Evolutionary conservation across 2,329 filamentous ascomycete species (phyloP), one percentile per base, ranked within the genome.

Genomic region (Drechslera avenae): DNA sequence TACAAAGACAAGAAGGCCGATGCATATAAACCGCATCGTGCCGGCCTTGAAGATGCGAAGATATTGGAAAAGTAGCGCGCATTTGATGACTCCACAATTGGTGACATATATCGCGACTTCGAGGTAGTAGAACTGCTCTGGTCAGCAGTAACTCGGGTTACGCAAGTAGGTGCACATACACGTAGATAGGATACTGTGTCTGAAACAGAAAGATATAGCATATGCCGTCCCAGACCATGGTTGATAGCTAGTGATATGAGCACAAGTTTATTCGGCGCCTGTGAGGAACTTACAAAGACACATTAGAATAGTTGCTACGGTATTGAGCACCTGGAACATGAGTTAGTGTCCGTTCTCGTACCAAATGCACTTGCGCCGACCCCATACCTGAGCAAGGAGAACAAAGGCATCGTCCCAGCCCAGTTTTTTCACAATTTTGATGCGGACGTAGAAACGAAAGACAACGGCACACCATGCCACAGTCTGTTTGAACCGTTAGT

Each of bases 351-450:
- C 31, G 12, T 17, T 23, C 2, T 23, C 18, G 3, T 9, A 34
- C 19, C 18, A 5, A 7, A 33, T 17, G 18, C 4, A 21, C 8
- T 7, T 6, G 21, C 6, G 9, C 23, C 10, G 12, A 21, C 13
- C 5, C 30, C 67, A 23, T 64, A 71, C 69, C 31, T 55, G 57
- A 18, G 69, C 60, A 18, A 72, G 12, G 2, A 68, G 17, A 1
- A 74, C 65, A 12, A 72, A 66, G 3, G 62, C 45, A 48, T 74
- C 72, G 46, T 74, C 72, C 64, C 66, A 72, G n/a, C 72, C 68
- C 3, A 68, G 57, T 42, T 72, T 64, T n/a, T 58, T 63, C 16
- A 72, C 52, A 4, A 71, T 35, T 12, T 44, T 56, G 17, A 69
- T 39, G 3, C 69, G 63, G 10, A 68, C 64, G 54, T 58, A 71